Base-by-base conservation (phyloP, 176 grass and related monocot genomes). In the Canna indica region DNA sequence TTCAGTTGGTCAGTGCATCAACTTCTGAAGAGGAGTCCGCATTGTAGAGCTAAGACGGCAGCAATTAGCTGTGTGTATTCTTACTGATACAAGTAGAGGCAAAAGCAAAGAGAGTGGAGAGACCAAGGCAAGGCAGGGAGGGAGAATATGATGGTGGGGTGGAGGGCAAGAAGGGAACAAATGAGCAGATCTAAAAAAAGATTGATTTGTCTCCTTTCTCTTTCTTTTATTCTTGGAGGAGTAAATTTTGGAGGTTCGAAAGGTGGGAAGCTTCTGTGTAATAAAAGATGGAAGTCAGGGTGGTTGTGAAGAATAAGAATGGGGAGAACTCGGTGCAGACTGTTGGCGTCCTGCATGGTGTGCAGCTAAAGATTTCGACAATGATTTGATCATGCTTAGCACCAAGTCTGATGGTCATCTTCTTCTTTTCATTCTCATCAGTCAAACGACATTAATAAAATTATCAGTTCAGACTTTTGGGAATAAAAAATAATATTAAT, bases 211-310 rank as follows among this genome's bases (percentile, higher is more conserved):
- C 42, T 15, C 56, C 4, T 41, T 36, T 42, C 26, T 36, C 1
- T 1, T 48, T 68, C 35, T 31, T 67, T 36, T 67, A 28, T 38
- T 7, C 20, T 36, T 18, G 74, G 69, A 56, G 63, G 61, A 70
- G 72, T 77, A 83, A 83, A 73, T 47, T 82, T 77, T n/a, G n/a
- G n/a, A n/a, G n/a, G n/a, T 50, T 77, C 32, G 14, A 46, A 71
- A 77, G 38, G 72, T 57, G 6, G 39, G 80, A 77, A 83, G 41
- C 68, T 83, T 83, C 68, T 60, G 67, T 68, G 75, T 33, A 48
- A 83, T 77, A 64, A 47, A 81, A 47, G 48, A 71, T 18, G 46
- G 50, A 54, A 18, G n/a, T 54, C 22, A n/a, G 18, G 14, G 18
- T 50, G 47, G 18, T 22, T 15, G 3, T 50, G 47, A 50, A 50